Evolutionary conservation across 768 basidiomycete species (phyloP), one percentile per base, ranked within the genome.

Genomic region (Chlorophyllum brunneum): DNA sequence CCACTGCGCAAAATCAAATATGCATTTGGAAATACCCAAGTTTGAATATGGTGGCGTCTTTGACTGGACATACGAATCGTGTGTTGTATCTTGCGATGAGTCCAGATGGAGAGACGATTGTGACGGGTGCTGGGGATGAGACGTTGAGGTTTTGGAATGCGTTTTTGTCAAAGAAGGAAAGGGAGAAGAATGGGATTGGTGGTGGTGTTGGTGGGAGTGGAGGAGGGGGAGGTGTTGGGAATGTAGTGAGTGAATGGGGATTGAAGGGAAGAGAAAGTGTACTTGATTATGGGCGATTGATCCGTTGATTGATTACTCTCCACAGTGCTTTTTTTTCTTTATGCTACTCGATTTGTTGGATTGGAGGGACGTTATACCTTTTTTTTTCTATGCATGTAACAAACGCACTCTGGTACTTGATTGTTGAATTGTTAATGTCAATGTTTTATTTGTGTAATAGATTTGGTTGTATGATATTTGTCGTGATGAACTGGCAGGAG

Each of bases 81-180:
- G 95, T 99, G 15, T 74, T 98, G 27, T 95, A 95, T 66, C 84
- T 98, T n/a, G 95, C 95, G 2, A 94, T 95, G 91, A 90, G 86
- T 62, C 95, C 95, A 0, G 95, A 97, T 59, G 94, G 95, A 15
- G 92, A 95, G 71, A 98, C 95, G 0, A 98, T 98, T 56, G 97
- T 98, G 23, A 98, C 95, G 0, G 95, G 95, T 13, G 95, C 95
- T 0, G 95, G 95, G 0, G 95, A 99, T 66, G 95, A 98, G 71
- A 99, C 95, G 3, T 70, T 99, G 48, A 70, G 94, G 56, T 98
- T 98, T 69, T 98, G 95, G 95, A 95, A 93, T 66, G 94, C 93
- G 0, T 98, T 99, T 63, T 89, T 90, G n/a, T 41, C 31, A 7
- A 85, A 82, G 68, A 79, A 73, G 58, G 85, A 84, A 59, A 69